These are phyloP conservation scores for Pseudozyma sp. DNA, from an alignment of 1,284 basidiomycete species.

Conservation along the genomic window DNA sequence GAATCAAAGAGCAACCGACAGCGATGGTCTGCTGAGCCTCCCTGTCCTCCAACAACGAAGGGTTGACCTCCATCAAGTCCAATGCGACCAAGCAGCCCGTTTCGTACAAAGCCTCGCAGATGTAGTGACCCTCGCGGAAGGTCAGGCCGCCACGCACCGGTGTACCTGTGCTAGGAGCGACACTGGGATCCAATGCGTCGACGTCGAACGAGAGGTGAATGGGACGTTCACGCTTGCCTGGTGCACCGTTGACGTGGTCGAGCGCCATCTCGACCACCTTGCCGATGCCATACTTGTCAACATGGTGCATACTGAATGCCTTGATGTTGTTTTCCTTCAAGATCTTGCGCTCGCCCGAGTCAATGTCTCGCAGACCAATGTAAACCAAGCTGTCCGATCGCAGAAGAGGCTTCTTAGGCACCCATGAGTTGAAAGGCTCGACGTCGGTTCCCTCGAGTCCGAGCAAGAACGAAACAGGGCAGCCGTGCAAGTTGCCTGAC, in stretches of 20 bases:
- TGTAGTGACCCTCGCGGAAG: slow-evolving; percentile 93
- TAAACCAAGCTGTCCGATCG: slow-evolving; percentile 84
- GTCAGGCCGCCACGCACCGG: slow-evolving; percentile 94
- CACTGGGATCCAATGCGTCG: slow-evolving; percentile 83
- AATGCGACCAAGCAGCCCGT: slow-evolving; percentile 91
- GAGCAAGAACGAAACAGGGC: slow-evolving; percentile 92
- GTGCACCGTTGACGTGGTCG: slow-evolving; percentile 81
- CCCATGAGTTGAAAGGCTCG: slow-evolving; percentile 66
- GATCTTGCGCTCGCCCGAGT: slow-evolving; percentile 88
- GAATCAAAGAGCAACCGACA: slow-evolving; percentile 90
- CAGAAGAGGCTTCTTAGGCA: slow-evolving; percentile 68
- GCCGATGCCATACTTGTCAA: slow-evolving; percentile 94
- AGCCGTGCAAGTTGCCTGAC: slow-evolving; percentile 96
- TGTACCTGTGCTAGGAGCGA: slow-evolving; percentile 94
- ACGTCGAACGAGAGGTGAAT: slow-evolving; percentile 98
- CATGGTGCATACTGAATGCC: slow-evolving; percentile 97
- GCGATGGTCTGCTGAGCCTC: slow-evolving; percentile 86
- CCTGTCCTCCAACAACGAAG: slow-evolving; percentile 79
- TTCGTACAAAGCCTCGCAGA: slow-evolving; percentile 92
- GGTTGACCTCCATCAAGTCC: slow-evolving; percentile 88
- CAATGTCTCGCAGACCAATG: slow-evolving; percentile 95
- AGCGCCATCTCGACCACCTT: slow-evolving; percentile 90
- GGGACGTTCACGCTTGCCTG: slow-evolving; percentile 76
- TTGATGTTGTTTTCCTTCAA: slow-evolving; percentile 87
- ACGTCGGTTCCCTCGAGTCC: slow-evolving; percentile 68